Evolutionary conservation across 169 alveolate species (phyloP).

Genomic region (Plasmodium berghei): DNA sequence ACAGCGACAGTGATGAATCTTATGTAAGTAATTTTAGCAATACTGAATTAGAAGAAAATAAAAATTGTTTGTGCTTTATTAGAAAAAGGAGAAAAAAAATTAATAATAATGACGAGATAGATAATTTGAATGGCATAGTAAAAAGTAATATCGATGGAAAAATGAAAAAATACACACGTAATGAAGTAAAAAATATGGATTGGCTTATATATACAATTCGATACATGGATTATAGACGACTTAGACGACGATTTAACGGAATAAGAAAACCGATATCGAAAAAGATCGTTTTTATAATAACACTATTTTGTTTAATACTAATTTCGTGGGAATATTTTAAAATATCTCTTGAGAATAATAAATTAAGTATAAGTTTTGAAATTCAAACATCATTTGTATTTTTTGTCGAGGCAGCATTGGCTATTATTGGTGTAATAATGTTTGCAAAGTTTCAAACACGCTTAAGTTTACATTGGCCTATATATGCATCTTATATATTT

Average conservation of each 20-base stretch:
- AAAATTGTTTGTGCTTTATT: slow-evolving; percentile 19
- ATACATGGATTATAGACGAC: slow-evolving; percentile 88
- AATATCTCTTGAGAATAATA: slow-evolving; percentile 46
- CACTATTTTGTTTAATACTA: slow-evolving; percentile 83
- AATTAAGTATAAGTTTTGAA: slow-evolving; percentile 40
- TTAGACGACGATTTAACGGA: slow-evolving; percentile 86
- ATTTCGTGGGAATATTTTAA: slow-evolving; percentile 71
- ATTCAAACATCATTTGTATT: slow-evolving; percentile 28
- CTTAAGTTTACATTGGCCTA: slow-evolving; percentile 83
- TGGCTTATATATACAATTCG: slow-evolving; percentile 78
- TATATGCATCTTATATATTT: slow-evolving; percentile 81
- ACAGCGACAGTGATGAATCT: slow-evolving; percentile 29
- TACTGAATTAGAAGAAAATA: slow-evolving; percentile 18
- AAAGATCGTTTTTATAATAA: slow-evolving; percentile 81
- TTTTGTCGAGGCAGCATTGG: slow-evolving; percentile 58
- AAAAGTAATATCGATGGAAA: background rate
- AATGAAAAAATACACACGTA: slow-evolving; percentile 21
- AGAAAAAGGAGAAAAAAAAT: slow-evolving; percentile 9
- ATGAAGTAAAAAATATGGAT: slow-evolving; percentile 68
- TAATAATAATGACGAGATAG: background rate
- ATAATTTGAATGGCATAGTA: background rate
- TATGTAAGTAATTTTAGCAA: slow-evolving; percentile 29
- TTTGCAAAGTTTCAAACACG: slow-evolving; percentile 84
- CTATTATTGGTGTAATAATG: slow-evolving; percentile 72
- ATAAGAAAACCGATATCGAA: slow-evolving; percentile 86